Percentiles rank a stretch among this genome's conserved stretches.
Evolutionary conservation across 2,329 filamentous ascomycete species (phyloP).

Genomic region (Talaromyces sp.): DNA sequence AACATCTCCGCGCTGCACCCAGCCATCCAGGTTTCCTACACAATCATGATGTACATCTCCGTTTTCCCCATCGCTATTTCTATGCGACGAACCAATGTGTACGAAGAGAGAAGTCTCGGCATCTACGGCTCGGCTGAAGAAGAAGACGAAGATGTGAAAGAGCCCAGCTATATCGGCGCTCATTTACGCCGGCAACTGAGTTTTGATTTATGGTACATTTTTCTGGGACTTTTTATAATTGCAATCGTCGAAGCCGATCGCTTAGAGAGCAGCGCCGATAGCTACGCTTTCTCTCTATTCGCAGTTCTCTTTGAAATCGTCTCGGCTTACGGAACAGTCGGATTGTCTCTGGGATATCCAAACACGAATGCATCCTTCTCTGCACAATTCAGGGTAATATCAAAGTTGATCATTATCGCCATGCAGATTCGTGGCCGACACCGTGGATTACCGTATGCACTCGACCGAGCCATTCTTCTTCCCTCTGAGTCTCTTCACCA

Average conservation of each 20-base stretch:
- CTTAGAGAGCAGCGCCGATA: conserved; percentile 56
- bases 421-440: conserved; percentile 65
- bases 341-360: conserved; percentile 79
- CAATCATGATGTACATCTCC: conserved; percentile 99
- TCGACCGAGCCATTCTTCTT: conserved; percentile 66
- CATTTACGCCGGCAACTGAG: conserved; percentile 91
- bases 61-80: conserved; percentile 96
- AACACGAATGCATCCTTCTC: conserved; percentile 74
- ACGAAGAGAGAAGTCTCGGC: conserved; percentile 71
- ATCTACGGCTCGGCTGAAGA: conserved; percentile 66
- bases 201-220: conserved; percentile 97
- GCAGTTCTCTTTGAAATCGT: conserved; percentile 77
- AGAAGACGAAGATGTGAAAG: conserved; percentile 51
- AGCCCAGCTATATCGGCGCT: conserved; percentile 79
- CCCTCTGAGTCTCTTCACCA: conserved; percentile 62
- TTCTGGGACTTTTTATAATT: conserved; percentile 88
- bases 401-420: conserved; percentile 62
- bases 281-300: conserved; percentile 63
- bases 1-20: conserved; percentile 76
- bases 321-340: conserved; percentile 91
- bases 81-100: conserved; percentile 89
- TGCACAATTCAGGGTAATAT: conserved; percentile 70
- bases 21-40: conserved; percentile 86
- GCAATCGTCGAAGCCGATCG: conserved; percentile 77
- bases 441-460: conserved; percentile 62